Base-by-base conservation (phyloP, 192 early-diverging fungal genomes). In the Backusella sp. region DNA sequence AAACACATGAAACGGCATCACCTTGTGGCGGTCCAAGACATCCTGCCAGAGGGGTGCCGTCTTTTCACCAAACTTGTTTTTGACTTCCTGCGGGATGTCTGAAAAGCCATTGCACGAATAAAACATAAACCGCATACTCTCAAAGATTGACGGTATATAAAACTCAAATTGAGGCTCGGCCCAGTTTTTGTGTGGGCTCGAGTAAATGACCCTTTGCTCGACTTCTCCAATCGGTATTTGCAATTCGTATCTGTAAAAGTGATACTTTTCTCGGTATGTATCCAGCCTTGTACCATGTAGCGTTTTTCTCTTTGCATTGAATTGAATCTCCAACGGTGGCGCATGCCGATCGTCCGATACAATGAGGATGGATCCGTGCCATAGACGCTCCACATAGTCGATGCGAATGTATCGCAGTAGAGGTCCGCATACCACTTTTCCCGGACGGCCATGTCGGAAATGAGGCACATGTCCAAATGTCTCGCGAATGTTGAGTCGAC, bases 21-120 rank as follows among this genome's bases (percentile, higher is more conserved):
- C 73, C 3, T 77, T 77, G 74, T 91, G 90, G 76, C 90, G 89
- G 21, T 81, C 83, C 77, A 91, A 68, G 6, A 87, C 78, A 80
- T 93, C 92, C 74, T 90, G 85, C 92, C 92, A 93, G 49, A 93
- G 76, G 5, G 88, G 88, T 52, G 76, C 81, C 14, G 78, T 73
- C 23, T 82, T 82, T 36, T 81, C 77, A 44, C 82, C 83, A 80
- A 84, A 83, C 28, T 72, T 83, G 71, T 84, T 72, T 67, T 83
- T 82, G 53, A 83, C 74, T 32, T 83, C 80, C 28, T 77, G 78
- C 4, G 72, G 67, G 6, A 84, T 82, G 73, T 88, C 85, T 14
- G 90, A 91, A 79, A 89, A 93, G 2, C 92, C 92, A 74, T 93
- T 93, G 81, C 92, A 93, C 21, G 86, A 88, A 79, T 87, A 88